These are phyloP conservation scores for Pythium biforme DNA, from an alignment of 352 stramenopile species.

Conservation along the genomic window DNA sequence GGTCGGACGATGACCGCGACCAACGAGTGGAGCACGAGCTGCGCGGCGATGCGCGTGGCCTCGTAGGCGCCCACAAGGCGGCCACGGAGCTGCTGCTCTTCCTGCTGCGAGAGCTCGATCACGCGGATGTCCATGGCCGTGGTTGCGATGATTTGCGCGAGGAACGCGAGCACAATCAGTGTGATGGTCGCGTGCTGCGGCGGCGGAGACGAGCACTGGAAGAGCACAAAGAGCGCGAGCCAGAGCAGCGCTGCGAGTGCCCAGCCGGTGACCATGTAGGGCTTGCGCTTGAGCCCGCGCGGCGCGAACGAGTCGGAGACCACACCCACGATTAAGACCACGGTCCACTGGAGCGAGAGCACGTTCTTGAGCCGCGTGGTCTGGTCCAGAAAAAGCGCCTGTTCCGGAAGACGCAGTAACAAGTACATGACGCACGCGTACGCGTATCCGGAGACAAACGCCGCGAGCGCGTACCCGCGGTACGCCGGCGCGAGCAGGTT, in stretches of 20 bases:
- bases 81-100: slow-evolving; percentile 34
- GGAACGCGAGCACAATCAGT: slow-evolving; percentile 29
- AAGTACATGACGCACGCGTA: slow-evolving; percentile 29
- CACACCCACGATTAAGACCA: slow-evolving; percentile 33
- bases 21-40: slow-evolving; percentile 27
- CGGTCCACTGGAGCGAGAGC: slow-evolving; percentile 33
- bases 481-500: slow-evolving; percentile 14
- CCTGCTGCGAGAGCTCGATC: slow-evolving; percentile 46
- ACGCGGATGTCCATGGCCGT: slow-evolving; percentile 40
- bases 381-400: slow-evolving; percentile 16
- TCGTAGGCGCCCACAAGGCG: slow-evolving; percentile 36
- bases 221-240: slow-evolving; percentile 31
- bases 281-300: slow-evolving; percentile 43
- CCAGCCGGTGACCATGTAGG: slow-evolving; percentile 73
- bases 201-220: slow-evolving; percentile 18
- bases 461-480: slow-evolving; percentile 30
- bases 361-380: slow-evolving; percentile 23
- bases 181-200: slow-evolving; percentile 14
- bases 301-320: slow-evolving; percentile 35
- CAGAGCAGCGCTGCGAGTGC: slow-evolving; percentile 24
- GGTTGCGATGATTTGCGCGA: slow-evolving; percentile 33
- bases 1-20: slow-evolving; percentile 18
- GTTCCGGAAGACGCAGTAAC: slow-evolving; percentile 14
- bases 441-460: slow-evolving; percentile 29
- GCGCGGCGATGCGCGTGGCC: slow-evolving; percentile 29